Conservation (phyloP, 805 yeast species). For the Lipomyces spencermartinsiae region DNA sequence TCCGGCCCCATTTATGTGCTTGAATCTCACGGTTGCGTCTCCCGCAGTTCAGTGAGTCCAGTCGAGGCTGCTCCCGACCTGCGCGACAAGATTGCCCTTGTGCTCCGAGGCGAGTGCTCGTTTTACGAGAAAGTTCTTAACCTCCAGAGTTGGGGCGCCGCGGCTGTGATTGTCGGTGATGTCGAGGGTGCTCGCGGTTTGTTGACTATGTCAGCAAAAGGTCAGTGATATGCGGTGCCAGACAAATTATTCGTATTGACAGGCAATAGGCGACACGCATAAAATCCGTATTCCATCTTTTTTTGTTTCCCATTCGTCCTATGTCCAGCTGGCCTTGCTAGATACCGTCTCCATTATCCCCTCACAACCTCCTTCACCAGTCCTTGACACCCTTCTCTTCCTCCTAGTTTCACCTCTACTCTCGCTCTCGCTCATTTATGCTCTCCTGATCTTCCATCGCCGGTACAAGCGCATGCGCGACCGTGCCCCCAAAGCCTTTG, state of each 20-base stretch:
- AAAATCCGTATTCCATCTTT: conserved; percentile 58
- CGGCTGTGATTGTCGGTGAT: conserved; percentile 63
- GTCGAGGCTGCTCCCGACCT: conserved; percentile 39
- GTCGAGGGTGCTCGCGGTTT: conserved; percentile 55
- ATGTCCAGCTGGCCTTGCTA: conserved; percentile 37
- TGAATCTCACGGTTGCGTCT: conserved; percentile 39
- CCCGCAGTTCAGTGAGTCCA: conserved; percentile 4
- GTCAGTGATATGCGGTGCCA: background rate
- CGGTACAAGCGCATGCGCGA: conserved; percentile 45
- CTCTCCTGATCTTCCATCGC: conserved; percentile 47
- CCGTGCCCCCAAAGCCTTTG: conserved; percentile 49
- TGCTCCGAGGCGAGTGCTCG: conserved; percentile 60
- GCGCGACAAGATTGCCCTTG: conserved; percentile 47
- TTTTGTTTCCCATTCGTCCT: conserved; percentile 57
- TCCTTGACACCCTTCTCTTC: conserved; percentile 47
- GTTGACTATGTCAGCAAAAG: conserved; percentile 61
- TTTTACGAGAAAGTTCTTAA: conserved; percentile 59
- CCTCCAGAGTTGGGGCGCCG: conserved; percentile 55
- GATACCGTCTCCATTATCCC: conserved; percentile 39
- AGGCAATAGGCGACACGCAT: conserved; percentile 47
- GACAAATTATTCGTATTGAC: background rate
- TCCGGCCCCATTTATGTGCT: conserved; percentile 41
- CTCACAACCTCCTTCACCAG: conserved; percentile 43
- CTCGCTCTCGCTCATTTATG: conserved; percentile 48
- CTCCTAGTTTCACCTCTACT: conserved; percentile 51